phyloP scores from a whole-genome alignment of 495 filamentous ascomycete genomes.

The Xylaria cubensis region DNA sequence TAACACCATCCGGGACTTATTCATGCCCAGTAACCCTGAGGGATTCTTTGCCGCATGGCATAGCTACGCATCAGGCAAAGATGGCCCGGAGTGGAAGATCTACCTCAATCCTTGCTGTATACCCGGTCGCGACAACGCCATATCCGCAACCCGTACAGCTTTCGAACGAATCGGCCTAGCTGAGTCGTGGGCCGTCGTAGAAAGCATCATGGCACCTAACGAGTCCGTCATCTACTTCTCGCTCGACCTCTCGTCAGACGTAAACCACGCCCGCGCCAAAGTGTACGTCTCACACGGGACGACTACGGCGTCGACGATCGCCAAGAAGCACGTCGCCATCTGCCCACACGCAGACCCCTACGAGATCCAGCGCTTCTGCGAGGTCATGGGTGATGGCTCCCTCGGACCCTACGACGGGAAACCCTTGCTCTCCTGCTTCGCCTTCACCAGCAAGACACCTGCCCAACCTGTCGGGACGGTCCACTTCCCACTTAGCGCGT shows the following conservation, averaged over 20 bases:
- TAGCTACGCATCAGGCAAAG: conserved; percentile 23
- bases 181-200: conserved; percentile 24
- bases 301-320: conserved; percentile 21
- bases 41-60: conserved; percentile 29
- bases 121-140: conserved; percentile 5
- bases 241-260: conserved; percentile 24
- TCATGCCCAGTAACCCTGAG: conserved; percentile 17
- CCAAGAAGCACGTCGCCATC: conserved; percentile 25
- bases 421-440: conserved; percentile 18
- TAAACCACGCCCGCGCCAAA: conserved; percentile 26
- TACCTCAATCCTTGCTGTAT: conserved; percentile 28
- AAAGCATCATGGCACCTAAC: conserved; percentile 8
- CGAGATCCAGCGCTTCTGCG: conserved; percentile 33
- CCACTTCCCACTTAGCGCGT: conserved; percentile 19
- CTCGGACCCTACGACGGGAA: conserved; percentile 14
- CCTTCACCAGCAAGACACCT: conserved; percentile 17
- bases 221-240: conserved; percentile 29
- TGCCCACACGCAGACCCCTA: conserved; percentile 31
- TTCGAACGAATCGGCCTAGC: conserved; percentile 24
- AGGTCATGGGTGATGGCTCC: conserved; percentile 26
- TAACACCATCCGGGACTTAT: conserved; percentile 28
- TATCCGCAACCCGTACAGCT: conserved; percentile 21
- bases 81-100: conserved; percentile 33
- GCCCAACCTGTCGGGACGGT: conserved; percentile 13
- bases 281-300: conserved; percentile 30